phyloP scores from a whole-genome alignment of 2,329 filamentous ascomycete genomes.

The Sporothrix pallida region DNA sequence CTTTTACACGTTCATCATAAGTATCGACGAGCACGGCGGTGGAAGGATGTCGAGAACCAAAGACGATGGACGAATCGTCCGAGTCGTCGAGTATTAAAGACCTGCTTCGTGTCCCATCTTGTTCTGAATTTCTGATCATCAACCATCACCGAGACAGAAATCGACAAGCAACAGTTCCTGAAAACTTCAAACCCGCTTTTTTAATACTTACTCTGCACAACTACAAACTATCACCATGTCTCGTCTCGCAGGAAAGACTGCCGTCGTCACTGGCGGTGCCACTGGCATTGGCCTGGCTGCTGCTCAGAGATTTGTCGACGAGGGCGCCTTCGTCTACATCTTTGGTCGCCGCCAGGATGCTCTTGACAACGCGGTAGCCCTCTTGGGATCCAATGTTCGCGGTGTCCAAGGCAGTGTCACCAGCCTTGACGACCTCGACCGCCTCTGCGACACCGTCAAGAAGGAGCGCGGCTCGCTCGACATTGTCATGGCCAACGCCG shows the following conservation, averaged over 20 bases:
- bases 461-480: constrained; percentile 41
- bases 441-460: constrained; percentile 32
- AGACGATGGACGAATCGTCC: constrained; percentile 16
- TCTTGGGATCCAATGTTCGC: constrained; percentile 40
- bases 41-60: neutral
- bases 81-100: neutral
- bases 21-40: neutral
- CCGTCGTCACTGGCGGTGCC: constrained; percentile 71
- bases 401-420: constrained; percentile 32
- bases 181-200: neutral
- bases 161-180: neutral
- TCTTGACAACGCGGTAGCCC: constrained; percentile 46
- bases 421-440: constrained; percentile 30
- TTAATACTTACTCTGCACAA: neutral
- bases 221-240: neutral
- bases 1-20: too few species aligned
- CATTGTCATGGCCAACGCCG: constrained; percentile 80
- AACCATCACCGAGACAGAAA: neutral
- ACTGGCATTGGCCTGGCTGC: constrained; percentile 74
- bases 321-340: constrained; percentile 66
- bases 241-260: constrained; percentile 48
- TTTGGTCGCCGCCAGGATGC: constrained; percentile 59
- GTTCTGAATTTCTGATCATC: neutral
- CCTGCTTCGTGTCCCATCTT: too few species aligned
- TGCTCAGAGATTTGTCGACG: constrained; percentile 65